Percentiles rank a stretch among this genome's conserved stretches.
phyloP scores from a whole-genome alignment of 2,329 filamentous ascomycete genomes.

The Fusarium dimerum region DNA sequence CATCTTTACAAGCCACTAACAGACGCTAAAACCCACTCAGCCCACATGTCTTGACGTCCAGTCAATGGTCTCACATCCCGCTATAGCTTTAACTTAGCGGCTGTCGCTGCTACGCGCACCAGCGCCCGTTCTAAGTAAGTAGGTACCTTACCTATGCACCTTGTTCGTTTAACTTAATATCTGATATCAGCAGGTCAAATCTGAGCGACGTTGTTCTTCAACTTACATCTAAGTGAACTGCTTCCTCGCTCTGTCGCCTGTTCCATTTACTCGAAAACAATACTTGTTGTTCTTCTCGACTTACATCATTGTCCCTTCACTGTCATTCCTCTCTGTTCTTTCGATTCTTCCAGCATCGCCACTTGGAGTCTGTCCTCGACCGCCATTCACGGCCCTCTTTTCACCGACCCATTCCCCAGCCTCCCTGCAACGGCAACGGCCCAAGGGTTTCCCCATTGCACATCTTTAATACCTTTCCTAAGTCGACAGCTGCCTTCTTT shows the following conservation, averaged over 20 bases:
- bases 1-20: slow-evolving; percentile 21
- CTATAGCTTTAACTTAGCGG: slow-evolving; percentile 15
- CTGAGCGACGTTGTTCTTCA: slow-evolving; percentile 17
- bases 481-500: slow-evolving; percentile 18
- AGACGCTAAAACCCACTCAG: slow-evolving; percentile 23
- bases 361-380: slow-evolving; percentile 22
- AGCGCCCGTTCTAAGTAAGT: slow-evolving; percentile 23
- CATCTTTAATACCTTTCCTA: slow-evolving; percentile 15
- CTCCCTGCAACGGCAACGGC: slow-evolving; percentile 19
- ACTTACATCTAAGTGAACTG: slow-evolving; percentile 17
- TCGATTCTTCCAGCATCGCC: slow-evolving; percentile 27
- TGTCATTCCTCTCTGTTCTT: slow-evolving; percentile 21
- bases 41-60: slow-evolving; percentile 24
- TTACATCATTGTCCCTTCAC: slow-evolving; percentile 15
- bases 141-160: too few species aligned
- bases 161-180: slow-evolving; percentile 27
- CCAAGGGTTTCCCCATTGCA: slow-evolving; percentile 16
- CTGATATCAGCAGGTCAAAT: slow-evolving; percentile 17
- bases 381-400: slow-evolving; percentile 5
- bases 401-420: slow-evolving; percentile 20
- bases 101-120: slow-evolving; percentile 20
- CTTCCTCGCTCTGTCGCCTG: slow-evolving; percentile 10
- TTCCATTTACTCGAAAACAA: slow-evolving; percentile 7
- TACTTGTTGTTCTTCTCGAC: slow-evolving; percentile 7
- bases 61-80: slow-evolving; percentile 15